phyloP scores from a whole-genome alignment of 2,329 filamentous ascomycete genomes.

The Pleomassaria siparia region DNA sequence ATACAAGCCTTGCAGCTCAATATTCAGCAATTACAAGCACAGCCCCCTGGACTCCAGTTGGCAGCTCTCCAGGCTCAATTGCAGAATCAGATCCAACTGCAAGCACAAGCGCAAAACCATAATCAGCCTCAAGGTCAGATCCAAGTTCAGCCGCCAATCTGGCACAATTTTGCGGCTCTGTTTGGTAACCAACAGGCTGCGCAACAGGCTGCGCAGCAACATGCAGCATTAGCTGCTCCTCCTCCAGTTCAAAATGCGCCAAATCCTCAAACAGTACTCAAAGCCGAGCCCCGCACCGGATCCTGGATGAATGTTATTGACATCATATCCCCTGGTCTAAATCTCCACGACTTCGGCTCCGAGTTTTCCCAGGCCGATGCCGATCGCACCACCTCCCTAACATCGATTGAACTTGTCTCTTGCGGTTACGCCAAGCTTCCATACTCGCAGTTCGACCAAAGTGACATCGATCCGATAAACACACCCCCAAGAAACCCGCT shows the following conservation, averaged over 20 bases:
- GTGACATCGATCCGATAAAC: constrained; percentile 27
- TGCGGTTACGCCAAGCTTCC: constrained; percentile 61
- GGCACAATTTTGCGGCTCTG: neutral
- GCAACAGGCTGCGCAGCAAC: neutral
- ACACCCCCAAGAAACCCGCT: constrained; percentile 14
- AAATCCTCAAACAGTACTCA: constrained; percentile 34
- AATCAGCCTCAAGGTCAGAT: constrained; percentile 1
- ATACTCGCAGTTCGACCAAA: constrained; percentile 36
- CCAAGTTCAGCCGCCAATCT: neutral
- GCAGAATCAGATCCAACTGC: constrained; percentile 7
- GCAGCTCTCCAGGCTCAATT: constrained; percentile 7
- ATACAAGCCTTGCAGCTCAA: constrained; percentile 12
- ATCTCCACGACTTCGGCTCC: constrained; percentile 46
- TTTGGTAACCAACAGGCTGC: neutral
- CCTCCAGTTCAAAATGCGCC: neutral
- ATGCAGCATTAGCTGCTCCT: neutral
- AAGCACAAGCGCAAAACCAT: constrained; percentile 4
- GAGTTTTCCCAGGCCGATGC: constrained; percentile 33
- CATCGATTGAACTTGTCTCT: constrained; percentile 56
- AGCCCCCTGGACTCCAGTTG: constrained; percentile 5
- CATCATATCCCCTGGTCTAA: constrained; percentile 51
- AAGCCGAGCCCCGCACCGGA: constrained; percentile 41
- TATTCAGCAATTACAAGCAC: constrained; percentile 9
- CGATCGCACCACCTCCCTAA: constrained; percentile 37
- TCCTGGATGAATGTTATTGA: constrained; percentile 57